Base-by-base conservation (phyloP, 2,329 filamentous ascomycete genomes). In the Passalora sequoiae region DNA sequence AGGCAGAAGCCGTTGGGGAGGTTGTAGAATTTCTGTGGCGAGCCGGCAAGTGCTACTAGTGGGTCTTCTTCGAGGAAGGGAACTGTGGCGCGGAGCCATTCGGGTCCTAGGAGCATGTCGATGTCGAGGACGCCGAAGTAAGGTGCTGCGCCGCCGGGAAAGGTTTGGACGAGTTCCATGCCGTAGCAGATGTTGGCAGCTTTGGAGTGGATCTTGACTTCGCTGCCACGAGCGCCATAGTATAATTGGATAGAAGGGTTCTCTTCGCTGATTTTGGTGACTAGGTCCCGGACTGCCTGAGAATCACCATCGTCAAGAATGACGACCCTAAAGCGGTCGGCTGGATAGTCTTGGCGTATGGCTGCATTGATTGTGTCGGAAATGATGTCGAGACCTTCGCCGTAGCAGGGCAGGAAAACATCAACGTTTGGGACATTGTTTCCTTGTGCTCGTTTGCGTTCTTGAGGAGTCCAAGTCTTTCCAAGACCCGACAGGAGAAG, bases 141-240 rank as follows among this genome's bases (percentile, higher is more conserved):
- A 7, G 52, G 49, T 19, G 47, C 51, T n/a, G 51, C 44, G 15
- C 49, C 53, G 20, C 49, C 51, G 9, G 47, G 45, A 13, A 54
- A 44, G 19, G 44, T 49, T 37, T 45, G 44, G 9, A 53, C 49
- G 8, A 54, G 45, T 6, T 54, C 51, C 32, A 50, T 40, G 21
- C 47, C 47, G 24, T 32, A 50, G 40, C 43, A 46, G 28, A 50
- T 50, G 38, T 50, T 50, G 13, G 47, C 47, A 21, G 47, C 47
- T 30, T 50, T 50, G 5, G 47, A 50, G 31, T 50, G 47, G 19
- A 50, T 50, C 37, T 50, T 50, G 25, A 50, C 47, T 21, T 24
- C 43, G n/a, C 28, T 44, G 13, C 47, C 47, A 4, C 47, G 44
- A 36, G 47, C 47, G 10, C 43, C 44, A 30, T 47, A 47, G 32